Percentiles rank a stretch among this genome's conserved stretches.
Evolutionary conservation across 2,329 filamentous ascomycete species (phyloP).

Genomic region (Trichoderma harzianum): DNA sequence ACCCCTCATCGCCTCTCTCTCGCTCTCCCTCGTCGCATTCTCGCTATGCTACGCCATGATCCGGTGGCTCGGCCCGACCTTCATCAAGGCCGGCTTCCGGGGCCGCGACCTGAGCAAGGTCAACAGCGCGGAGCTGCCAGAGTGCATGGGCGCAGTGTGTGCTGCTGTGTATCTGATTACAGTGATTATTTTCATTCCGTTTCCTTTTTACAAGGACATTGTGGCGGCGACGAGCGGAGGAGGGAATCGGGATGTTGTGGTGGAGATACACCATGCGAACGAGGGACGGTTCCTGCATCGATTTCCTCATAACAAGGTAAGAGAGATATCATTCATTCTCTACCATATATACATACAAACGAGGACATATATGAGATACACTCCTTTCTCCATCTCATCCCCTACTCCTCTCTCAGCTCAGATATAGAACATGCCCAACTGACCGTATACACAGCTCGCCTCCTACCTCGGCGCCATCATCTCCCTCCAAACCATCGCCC

Average conservation of each 20-base stretch:
- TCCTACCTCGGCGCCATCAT: slow-evolving; percentile 93
- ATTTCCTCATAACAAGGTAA: slow-evolving; percentile 91
- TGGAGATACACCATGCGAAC: slow-evolving; percentile 70
- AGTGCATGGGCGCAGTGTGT: slow-evolving; percentile 93
- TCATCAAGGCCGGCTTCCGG: slow-evolving; percentile 83
- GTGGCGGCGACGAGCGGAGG: slow-evolving; percentile 91
- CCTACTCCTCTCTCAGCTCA: not conserved
- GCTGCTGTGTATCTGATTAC: slow-evolving; percentile 87
- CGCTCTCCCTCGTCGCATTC: slow-evolving; percentile 83
- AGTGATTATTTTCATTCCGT: slow-evolving; percentile 90
- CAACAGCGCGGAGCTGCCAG: slow-evolving; percentile 73
- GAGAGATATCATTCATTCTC: not conserved
- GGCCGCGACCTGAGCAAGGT: slow-evolving; percentile 80
- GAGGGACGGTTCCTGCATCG: slow-evolving; percentile 83
- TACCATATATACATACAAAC: not conserved
- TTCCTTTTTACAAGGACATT: slow-evolving; percentile 97
- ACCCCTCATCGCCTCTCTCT: slow-evolving; percentile 82
- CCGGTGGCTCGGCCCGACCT: slow-evolving; percentile 86
- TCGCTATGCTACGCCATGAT: slow-evolving; percentile 79
- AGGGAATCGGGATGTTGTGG: slow-evolving; percentile 82
- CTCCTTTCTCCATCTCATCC: too few relatives aligned
- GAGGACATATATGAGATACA: too few relatives aligned
- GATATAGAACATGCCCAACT: not conserved
- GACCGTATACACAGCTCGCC: slow-evolving; percentile 60
- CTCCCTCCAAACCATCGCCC: slow-evolving; percentile 83